Conservation (phyloP, 176 grass and related monocot species). For the Zizania latifolia region DNA sequence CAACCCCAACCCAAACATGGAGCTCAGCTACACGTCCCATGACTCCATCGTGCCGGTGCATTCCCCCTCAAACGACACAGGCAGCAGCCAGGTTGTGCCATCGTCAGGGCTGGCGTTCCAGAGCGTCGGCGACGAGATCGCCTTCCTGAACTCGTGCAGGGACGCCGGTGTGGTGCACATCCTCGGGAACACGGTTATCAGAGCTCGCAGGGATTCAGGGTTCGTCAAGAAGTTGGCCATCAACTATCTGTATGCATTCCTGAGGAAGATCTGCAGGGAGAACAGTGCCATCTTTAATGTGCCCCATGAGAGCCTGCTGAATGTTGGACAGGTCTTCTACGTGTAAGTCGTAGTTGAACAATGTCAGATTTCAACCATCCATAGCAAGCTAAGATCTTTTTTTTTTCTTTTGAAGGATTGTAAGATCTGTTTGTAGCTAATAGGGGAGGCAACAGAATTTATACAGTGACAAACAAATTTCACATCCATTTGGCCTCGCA, state of each 20-base stretch:
- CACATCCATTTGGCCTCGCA: too few relatives aligned
- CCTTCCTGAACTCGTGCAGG: constrained; percentile 59
- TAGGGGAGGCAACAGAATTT: too few relatives aligned
- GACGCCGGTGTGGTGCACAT: constrained; percentile 79
- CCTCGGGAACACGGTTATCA: constrained; percentile 71
- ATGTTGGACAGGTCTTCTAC: constrained; percentile 81
- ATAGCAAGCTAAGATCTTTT: too few relatives aligned
- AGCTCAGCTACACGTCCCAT: constrained; percentile 33
- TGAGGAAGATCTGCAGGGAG: constrained; percentile 73
- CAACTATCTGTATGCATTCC: constrained; percentile 69
- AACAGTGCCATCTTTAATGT: constrained; percentile 75
- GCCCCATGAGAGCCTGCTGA: constrained; percentile 73
- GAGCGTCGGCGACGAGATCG: constrained; percentile 44
- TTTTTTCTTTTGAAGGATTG: too few relatives aligned
- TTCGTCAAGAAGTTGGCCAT: constrained; percentile 55
- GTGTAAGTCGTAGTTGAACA: constrained; percentile 35
- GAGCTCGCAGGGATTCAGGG: constrained; percentile 50
- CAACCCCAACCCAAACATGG: background rate
- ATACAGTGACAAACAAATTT: too few relatives aligned
- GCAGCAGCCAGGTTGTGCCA: constrained; percentile 23
- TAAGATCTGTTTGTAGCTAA: too few relatives aligned
- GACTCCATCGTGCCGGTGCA: constrained; percentile 48
- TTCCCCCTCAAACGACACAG: background rate
- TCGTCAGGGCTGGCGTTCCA: constrained; percentile 26
- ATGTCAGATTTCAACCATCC: background rate